These are phyloP conservation scores for Xylaria polymorpha DNA, from an alignment of 2,329 filamentous ascomycete genomes.

Conservation along the genomic window DNA sequence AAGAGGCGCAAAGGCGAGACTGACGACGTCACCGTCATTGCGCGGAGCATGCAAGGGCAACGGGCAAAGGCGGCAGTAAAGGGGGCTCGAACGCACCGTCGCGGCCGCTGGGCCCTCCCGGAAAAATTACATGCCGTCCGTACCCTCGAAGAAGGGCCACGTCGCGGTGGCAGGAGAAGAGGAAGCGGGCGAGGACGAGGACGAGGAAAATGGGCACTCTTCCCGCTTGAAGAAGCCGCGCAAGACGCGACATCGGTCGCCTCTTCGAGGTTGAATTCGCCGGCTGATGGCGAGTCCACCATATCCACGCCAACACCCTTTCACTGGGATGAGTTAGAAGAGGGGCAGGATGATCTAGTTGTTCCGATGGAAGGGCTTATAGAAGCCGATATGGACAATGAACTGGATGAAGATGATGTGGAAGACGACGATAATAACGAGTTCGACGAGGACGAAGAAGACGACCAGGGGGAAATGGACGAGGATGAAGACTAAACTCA, in stretches of 20 bases:
- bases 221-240: conserved; percentile 29
- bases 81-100: conserved; percentile 17
- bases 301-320: conserved; percentile 45
- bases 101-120: conserved; percentile 29
- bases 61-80: conserved; percentile 11
- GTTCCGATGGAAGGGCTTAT: conserved; percentile 14
- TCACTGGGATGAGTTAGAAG: conserved; percentile 44
- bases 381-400: conserved; percentile 37
- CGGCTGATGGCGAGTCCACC: conserved; percentile 8
- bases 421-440: conserved; percentile 34
- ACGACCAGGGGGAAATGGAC: conserved; percentile 41
- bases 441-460: conserved; percentile 34
- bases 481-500: conserved; percentile 27
- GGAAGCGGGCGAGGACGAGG: conserved; percentile 29
- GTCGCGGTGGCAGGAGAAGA: conserved; percentile 29
- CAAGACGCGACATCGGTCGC: conserved; percentile 21
- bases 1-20: conserved; percentile 73
- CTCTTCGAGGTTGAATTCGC: conserved; percentile 19
- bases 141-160: conserved; percentile 18
- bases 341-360: conserved; percentile 13
- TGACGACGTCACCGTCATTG: conserved; percentile 70
- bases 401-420: conserved; percentile 34
- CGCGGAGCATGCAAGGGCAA: conserved; percentile 39
- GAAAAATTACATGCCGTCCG: conserved; percentile 14
- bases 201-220: conserved; percentile 33